A percentile compares a stretch with the other conserved stretches of the same genome.
phyloP scores from a whole-genome alignment of 345 rosid species.

The Syzygium aromaticum region DNA sequence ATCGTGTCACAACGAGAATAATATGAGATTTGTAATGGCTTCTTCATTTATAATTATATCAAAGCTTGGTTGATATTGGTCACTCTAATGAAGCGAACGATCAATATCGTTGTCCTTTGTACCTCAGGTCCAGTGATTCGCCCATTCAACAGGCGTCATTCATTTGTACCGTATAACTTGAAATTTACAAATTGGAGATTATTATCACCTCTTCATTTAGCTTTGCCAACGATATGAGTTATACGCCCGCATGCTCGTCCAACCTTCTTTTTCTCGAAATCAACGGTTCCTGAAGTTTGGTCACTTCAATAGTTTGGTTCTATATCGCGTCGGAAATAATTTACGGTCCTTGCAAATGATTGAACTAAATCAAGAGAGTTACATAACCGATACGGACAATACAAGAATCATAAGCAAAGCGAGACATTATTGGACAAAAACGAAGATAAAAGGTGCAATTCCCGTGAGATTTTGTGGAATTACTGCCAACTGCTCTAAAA shows the following conservation, averaged over 20 bases:
- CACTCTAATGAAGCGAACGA: background rate
- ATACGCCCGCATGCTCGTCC: background rate
- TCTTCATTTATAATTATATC: background rate
- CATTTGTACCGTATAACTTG: background rate
- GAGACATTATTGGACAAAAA: background rate
- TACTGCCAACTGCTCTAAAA: no score
- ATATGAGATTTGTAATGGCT: no score
- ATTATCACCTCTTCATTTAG: background rate
- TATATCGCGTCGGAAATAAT: background rate
- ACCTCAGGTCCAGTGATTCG: background rate
- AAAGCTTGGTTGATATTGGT: background rate
- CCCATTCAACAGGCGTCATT: background rate
- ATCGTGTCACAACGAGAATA: no score
- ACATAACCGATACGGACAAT: background rate
- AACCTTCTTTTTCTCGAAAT: background rate
- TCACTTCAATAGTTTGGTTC: background rate
- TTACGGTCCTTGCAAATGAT: background rate
- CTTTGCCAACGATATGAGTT: background rate
- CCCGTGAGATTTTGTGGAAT: no score
- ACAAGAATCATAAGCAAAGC: background rate
- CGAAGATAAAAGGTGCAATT: background rate
- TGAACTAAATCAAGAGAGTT: background rate
- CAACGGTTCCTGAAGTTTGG: background rate
- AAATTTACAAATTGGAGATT: background rate
- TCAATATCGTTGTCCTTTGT: background rate